Evolutionary conservation across 2,329 filamentous ascomycete species (phyloP), one percentile per base, ranked within the genome.

Genomic region (Monilinia polystroma): DNA sequence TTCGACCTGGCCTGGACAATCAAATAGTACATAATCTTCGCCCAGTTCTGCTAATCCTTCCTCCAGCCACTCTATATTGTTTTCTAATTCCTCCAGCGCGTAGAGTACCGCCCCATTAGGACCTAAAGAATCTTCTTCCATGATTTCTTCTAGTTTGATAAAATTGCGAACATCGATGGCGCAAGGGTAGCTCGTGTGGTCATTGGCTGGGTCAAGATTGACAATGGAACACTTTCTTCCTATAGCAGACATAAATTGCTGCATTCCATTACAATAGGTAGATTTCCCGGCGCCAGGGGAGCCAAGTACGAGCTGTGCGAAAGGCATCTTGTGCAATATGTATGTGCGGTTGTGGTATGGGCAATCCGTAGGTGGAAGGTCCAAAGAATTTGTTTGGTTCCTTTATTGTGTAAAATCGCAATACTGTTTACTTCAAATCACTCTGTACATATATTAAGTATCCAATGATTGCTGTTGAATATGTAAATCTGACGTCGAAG

Each of bases 211-310:
- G 79, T 99, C 95, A 71, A 99, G 89, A 77, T 99, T 99, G 68
- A 97, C 92, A 49, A 98, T 88, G 20, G 92, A 96, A 81, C 92
- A 97, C 78, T 96, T 93, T 66, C 95, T 90, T 68, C 93, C 93
- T 77, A 99, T 97, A 70, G 95, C 94, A 71, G 90, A 90, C 84
- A 98, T 90, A 81, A 99, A 99, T 80, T 99, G 95, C 76, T 97
- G 92, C 91, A 99, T 97, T 76, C 95, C 95, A 87, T 98, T 92
- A 82, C 94, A 98, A 78, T 97, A 97, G 10, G 95, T 99, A 71
- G 93, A 97, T 81, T 99, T 99, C 69, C 95, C 95, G 41, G 93
- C 88, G 74, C 95, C 95, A 8, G 95, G 95, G 72, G 93, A 94
- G n/a, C 95, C 95, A 74, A 97, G 88, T 49, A 97, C 88, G 54